A percentile compares a stretch with the other conserved stretches of the same genome.
Evolutionary conservation across 208 protist genomes (phyloP).

Genomic region (Trypanosoma platydactyli): DNA sequence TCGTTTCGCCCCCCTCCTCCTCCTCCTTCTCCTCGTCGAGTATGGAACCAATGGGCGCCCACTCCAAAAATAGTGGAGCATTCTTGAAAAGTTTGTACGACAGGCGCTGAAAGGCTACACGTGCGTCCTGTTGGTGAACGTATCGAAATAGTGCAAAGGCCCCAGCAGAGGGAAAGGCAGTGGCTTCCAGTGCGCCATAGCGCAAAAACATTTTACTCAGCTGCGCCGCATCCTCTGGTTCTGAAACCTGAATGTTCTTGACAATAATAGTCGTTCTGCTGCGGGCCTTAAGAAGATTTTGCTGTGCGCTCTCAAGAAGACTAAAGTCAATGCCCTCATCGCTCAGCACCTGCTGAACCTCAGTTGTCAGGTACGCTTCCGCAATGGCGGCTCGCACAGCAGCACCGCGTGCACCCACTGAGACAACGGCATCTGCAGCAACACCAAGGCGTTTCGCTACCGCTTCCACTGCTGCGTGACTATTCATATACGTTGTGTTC

Average conservation of each 20-base stretch:
- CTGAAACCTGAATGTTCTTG: conserved; percentile 68
- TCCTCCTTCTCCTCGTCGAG: conserved; percentile 25
- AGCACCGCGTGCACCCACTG: conserved; percentile 61
- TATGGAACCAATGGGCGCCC: conserved; percentile 93
- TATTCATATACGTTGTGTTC: conserved; percentile 88
- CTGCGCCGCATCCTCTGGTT: conserved; percentile 49
- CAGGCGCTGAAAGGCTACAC: conserved; percentile 92
- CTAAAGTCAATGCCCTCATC: conserved; percentile 78
- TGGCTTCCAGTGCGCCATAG: conserved; percentile 71
- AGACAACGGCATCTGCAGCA: conserved; percentile 55
- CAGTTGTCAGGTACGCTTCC: conserved; percentile 79
- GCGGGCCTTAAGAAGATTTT: conserved; percentile 63
- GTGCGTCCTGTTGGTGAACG: conserved; percentile 81
- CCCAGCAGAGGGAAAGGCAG: conserved; percentile 61
- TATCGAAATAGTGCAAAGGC: conserved; percentile 80
- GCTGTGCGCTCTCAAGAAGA: conserved; percentile 58
- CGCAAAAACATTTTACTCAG: conserved; percentile 70
- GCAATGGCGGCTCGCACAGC: conserved; percentile 91
- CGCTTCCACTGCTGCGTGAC: conserved; percentile 64
- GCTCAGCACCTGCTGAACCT: conserved; percentile 67
- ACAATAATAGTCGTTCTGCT: conserved; percentile 85
- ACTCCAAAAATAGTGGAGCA: conserved; percentile 97
- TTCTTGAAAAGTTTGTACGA: conserved; percentile 95
- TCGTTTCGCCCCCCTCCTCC: conserved; percentile 1
- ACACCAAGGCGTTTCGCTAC: conserved; percentile 75